A percentile compares a stretch with the other conserved stretches of the same genome.
These are phyloP conservation scores for Microdochium paspali DNA, from an alignment of 2,329 filamentous ascomycete species.

Conservation along the genomic window DNA sequence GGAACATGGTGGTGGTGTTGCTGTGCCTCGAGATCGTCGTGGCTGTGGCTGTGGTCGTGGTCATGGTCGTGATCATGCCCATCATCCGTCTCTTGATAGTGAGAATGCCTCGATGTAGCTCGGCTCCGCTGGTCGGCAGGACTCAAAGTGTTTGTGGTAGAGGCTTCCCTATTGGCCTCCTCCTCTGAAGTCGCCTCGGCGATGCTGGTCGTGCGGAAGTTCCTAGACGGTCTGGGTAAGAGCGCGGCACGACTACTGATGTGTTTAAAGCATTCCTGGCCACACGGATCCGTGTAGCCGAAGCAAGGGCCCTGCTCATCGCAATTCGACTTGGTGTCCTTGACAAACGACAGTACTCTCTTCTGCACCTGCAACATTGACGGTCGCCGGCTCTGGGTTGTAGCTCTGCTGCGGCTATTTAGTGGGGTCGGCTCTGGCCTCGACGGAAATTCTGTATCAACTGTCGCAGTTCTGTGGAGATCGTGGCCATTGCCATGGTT, in stretches of 20 bases:
- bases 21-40: constrained; percentile 37
- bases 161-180: constrained; percentile 2
- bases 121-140: constrained; percentile 16
- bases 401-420: constrained; percentile 13
- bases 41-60: constrained; percentile 12
- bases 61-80: constrained; percentile 4
- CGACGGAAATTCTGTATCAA: constrained; percentile 1
- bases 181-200: constrained; percentile 7
- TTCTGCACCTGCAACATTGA: constrained; percentile 46
- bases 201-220: constrained; percentile 31
- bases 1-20: constrained; percentile 97
- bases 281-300: constrained; percentile 56
- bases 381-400: constrained; percentile 31
- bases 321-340: constrained; percentile 54
- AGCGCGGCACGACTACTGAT: constrained; percentile 27
- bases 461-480: background rate
- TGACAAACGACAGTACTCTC: constrained; percentile 54
- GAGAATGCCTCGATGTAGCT: constrained; percentile 15
- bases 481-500: background rate
- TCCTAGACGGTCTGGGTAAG: constrained; percentile 22
- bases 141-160: constrained; percentile 8
- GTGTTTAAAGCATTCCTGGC: constrained; percentile 57
- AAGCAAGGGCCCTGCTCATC: constrained; percentile 52
- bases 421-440: constrained; percentile 6
- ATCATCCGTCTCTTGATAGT: constrained; percentile 24